These are phyloP conservation scores for Pichia sp. DNA, from an alignment of 1,139 yeast species.

Conservation along the genomic window DNA sequence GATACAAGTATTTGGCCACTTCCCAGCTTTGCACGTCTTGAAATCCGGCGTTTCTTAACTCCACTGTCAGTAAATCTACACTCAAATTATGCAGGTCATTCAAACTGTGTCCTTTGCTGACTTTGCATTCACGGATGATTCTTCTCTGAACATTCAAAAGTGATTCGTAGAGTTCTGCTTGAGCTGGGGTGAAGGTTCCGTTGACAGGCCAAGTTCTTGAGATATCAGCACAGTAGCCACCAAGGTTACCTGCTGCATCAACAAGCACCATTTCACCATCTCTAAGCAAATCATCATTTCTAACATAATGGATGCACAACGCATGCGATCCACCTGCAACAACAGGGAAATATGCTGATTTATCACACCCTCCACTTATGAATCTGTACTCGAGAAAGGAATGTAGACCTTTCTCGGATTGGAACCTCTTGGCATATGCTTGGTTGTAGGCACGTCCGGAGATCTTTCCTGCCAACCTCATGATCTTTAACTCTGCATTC, in stretches of 20 bases:
- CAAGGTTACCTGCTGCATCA: slow-evolving; percentile 92
- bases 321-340: slow-evolving; percentile 93
- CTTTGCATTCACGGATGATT: slow-evolving; percentile 68
- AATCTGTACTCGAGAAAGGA: slow-evolving; percentile 80
- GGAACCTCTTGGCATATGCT: slow-evolving; percentile 64
- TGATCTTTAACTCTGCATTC: slow-evolving; percentile 64
- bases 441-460: slow-evolving; percentile 80
- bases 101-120: slow-evolving; percentile 47
- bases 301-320: slow-evolving; percentile 81
- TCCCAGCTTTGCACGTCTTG: slow-evolving; percentile 45
- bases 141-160: slow-evolving; percentile 77
- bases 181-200: slow-evolving; percentile 66
- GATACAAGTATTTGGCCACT: slow-evolving; percentile 60
- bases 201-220: slow-evolving; percentile 95
- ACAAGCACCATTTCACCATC: slow-evolving; percentile 81
- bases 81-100: slow-evolving; percentile 76
- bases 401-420: slow-evolving; percentile 71
- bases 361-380: slow-evolving; percentile 82
- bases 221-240: slow-evolving; percentile 94
- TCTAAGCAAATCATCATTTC: slow-evolving; percentile 75
- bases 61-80: slow-evolving; percentile 53
- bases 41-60: slow-evolving; percentile 72
- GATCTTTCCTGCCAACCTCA: slow-evolving; percentile 79
- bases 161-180: slow-evolving; percentile 81
- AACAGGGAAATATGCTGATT: slow-evolving; percentile 89